Evolutionary conservation across 768 basidiomycete species (phyloP).

Genomic region (Tulasnella sp.): DNA sequence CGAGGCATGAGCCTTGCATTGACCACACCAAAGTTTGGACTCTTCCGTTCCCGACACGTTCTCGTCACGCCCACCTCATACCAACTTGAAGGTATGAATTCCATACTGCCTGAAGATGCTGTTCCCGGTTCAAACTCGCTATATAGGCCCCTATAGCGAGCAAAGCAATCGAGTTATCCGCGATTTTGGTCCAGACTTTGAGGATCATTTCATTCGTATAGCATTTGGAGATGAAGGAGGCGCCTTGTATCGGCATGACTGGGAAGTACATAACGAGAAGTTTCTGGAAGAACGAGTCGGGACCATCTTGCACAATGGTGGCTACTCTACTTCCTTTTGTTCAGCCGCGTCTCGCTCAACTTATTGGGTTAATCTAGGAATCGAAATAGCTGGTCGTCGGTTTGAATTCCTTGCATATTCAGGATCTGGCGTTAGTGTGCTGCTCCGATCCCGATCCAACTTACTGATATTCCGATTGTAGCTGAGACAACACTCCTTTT

Average conservation of each 20-base stretch:
- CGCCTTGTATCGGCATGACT: neutral
- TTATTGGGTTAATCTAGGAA: conserved; percentile 1
- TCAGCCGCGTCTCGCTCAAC: too few relatives aligned
- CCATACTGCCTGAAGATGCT: neutral
- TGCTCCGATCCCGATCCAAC: too few relatives aligned
- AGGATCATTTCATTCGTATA: conserved; percentile 12
- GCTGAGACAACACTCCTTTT: conserved; percentile 10
- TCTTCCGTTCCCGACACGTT: conserved; percentile 57
- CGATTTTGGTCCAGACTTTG: neutral
- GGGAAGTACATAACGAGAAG: conserved; percentile 5
- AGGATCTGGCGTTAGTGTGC: neutral
- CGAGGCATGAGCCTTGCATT: neutral
- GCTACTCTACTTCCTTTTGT: neutral
- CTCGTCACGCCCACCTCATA: conserved; percentile 65
- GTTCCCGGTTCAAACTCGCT: neutral
- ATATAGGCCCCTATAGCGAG: conserved; percentile 3
- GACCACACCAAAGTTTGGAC: conserved; percentile 18
- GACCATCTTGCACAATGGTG: neutral
- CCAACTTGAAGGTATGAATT: conserved; percentile 49
- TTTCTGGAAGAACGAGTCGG: conserved; percentile 5
- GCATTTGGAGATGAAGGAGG: conserved; percentile 11
- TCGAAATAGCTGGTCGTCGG: conserved; percentile 9
- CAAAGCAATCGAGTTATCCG: conserved; percentile 13
- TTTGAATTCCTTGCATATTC: conserved; percentile 14
- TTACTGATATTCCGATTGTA: conserved; percentile 48